A percentile compares a stretch with the other conserved stretches of the same genome.
Evolutionary conservation across 148 eudicot species (phyloP).

Genomic region (Persicaria tinctoria): DNA sequence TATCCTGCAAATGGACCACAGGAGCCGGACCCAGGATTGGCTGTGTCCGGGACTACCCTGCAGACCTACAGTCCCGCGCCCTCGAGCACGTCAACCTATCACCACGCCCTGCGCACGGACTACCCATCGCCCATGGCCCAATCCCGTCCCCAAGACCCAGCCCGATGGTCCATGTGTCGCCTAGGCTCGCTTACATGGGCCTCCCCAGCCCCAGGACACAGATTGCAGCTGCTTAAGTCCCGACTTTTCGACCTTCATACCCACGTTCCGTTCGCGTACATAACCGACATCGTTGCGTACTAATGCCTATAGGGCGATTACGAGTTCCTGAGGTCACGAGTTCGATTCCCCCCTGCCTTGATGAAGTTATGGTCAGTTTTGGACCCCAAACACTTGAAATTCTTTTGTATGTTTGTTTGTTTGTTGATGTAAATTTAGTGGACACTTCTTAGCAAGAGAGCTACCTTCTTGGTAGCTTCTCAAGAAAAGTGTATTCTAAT

Average conservation of each 20-base stretch:
- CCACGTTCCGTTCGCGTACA: too few relatives aligned
- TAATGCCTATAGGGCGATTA: too few relatives aligned
- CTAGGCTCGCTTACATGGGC: conserved; percentile 41
- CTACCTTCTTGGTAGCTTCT: conserved; percentile 6
- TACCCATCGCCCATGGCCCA: conserved; percentile 24
- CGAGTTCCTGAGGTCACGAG: background rate
- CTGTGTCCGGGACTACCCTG: conserved; percentile 79
- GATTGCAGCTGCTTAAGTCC: conserved; percentile 28
- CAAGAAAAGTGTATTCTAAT: background rate
- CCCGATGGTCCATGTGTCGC: conserved; percentile 36
- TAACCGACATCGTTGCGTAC: too few relatives aligned
- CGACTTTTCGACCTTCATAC: background rate
- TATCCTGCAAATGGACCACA: conserved; percentile 78
- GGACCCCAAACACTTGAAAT: background rate
- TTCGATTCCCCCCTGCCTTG: background rate
- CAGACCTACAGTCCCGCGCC: conserved; percentile 67
- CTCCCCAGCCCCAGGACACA: conserved; percentile 56
- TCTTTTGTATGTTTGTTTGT: conserved; percentile 7
- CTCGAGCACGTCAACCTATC: conserved; percentile 92
- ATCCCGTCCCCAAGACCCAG: conserved; percentile 40
- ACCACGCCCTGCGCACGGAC: conserved; percentile 39
- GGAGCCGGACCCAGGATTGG: conserved; percentile 76
- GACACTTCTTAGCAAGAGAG: background rate
- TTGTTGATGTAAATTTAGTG: background rate
- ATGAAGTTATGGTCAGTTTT: background rate